These are phyloP conservation scores for Diophrys sp. DNA, from an alignment of 73 alveolate species.

Conservation along the genomic window DNA sequence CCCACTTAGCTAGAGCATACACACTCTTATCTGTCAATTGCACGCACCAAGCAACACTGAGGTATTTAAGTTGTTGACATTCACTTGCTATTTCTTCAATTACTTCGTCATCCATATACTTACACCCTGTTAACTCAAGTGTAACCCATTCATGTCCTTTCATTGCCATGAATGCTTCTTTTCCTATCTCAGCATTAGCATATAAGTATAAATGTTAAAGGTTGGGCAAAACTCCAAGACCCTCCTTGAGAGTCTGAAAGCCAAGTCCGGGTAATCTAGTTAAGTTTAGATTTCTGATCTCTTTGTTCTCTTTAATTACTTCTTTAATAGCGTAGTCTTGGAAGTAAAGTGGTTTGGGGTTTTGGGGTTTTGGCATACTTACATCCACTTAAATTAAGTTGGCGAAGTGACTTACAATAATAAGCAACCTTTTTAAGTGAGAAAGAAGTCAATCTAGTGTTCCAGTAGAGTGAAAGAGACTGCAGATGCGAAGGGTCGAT, in stretches of 20 bases:
- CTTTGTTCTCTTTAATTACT: conserved; percentile 10
- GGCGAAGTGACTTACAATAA: no score
- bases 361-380: conserved; percentile 1
- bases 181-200: conserved; percentile 34
- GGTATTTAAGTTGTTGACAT: conserved; percentile 16
- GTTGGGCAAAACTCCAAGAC: background rate
- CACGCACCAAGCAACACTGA: conserved; percentile 47
- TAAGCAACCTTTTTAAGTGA: conserved; percentile 28
- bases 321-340: conserved; percentile 29
- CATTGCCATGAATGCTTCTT: conserved; percentile 9
- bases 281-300: conserved; percentile 19
- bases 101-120: conserved; percentile 21
- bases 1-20: conserved; percentile 12
- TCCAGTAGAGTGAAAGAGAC: conserved; percentile 38
- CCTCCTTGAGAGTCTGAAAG: conserved; percentile 10
- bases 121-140: conserved; percentile 49
- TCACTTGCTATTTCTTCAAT: background rate
- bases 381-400: no score
- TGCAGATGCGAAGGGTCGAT: conserved; percentile 4
- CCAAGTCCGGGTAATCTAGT: conserved; percentile 38
- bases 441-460: conserved; percentile 37
- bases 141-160: conserved; percentile 3
- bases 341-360: conserved; percentile 38
- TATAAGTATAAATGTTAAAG: conserved; percentile 29
- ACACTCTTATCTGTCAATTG: conserved; percentile 33